These are phyloP conservation scores for Corchorus olitorius DNA, from an alignment of 345 rosid species.

Conservation along the genomic window DNA sequence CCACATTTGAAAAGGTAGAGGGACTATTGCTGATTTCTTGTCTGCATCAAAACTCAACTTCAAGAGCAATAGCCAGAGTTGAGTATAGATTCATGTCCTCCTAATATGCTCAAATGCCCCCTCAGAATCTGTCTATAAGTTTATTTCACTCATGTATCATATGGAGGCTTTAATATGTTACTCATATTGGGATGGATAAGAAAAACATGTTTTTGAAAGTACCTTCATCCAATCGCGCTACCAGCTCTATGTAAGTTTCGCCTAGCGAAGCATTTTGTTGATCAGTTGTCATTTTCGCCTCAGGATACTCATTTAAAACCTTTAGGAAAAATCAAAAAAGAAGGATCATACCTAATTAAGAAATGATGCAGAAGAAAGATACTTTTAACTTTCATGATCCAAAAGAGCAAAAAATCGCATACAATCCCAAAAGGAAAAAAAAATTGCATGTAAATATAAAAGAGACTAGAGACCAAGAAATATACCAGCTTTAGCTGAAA, in stretches of 20 bases:
- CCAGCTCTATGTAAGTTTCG: conserved; percentile 62
- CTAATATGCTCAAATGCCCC: background rate
- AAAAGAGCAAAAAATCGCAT: background rate
- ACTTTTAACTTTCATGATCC: background rate
- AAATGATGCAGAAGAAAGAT: conserved; percentile 1
- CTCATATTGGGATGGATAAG: conserved; percentile 6
- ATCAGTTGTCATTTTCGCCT: conserved; percentile 61
- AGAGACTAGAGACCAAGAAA: conserved; percentile 24
- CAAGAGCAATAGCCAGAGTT: background rate
- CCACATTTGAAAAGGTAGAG: background rate
- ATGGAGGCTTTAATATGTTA: conserved; percentile 16
- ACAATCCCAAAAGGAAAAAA: background rate
- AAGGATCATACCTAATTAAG: conserved; percentile 19
- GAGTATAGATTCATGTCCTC: background rate
- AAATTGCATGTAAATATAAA: background rate
- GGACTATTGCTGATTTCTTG: background rate
- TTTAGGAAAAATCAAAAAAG: conserved; percentile 35
- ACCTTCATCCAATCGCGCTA: conserved; percentile 80
- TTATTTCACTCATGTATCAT: background rate
- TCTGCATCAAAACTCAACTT: conserved; percentile 7
- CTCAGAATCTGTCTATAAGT: background rate
- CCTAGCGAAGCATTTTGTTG: conserved; percentile 69
- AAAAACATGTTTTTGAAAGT: conserved; percentile 27
- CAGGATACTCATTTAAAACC: conserved; percentile 89
- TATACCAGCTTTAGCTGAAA: conserved; percentile 96